Evolutionary conservation across 768 basidiomycete species (phyloP).

Genomic region (Coprinopsis sp.): DNA sequence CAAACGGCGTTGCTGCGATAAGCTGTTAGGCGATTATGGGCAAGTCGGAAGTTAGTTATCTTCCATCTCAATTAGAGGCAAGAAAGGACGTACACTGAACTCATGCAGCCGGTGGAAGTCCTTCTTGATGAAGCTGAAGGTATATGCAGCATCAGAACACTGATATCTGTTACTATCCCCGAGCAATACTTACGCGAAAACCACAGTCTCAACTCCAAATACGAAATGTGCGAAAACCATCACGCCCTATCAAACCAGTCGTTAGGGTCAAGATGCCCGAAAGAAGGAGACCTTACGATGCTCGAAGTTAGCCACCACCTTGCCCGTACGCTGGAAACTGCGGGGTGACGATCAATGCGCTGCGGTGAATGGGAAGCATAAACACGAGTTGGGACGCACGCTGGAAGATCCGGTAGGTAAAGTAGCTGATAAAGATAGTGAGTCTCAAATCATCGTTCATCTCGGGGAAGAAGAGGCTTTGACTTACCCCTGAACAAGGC

Average conservation of each 20-base stretch:
- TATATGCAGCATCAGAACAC: background rate
- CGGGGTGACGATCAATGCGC: background rate
- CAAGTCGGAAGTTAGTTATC: background rate
- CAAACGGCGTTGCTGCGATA: slow-evolving; percentile 39
- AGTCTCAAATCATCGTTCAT: too few species aligned
- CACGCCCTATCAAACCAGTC: slow-evolving; percentile 15
- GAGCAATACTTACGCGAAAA: slow-evolving; percentile 20
- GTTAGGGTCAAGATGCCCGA: background rate
- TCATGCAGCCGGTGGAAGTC: slow-evolving; percentile 27
- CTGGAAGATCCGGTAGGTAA: slow-evolving; percentile 26
- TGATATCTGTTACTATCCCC: background rate
- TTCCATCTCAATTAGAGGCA: background rate
- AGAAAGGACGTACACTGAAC: slow-evolving; percentile 26
- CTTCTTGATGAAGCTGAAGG: slow-evolving; percentile 32
- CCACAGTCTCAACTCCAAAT: slow-evolving; percentile 36
- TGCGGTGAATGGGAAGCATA: background rate
- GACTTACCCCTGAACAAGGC: slow-evolving; percentile 28
- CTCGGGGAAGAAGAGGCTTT: background rate
- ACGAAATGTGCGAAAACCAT: slow-evolving; percentile 26
- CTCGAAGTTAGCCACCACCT: slow-evolving; percentile 28
- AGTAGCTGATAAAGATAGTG: slow-evolving; percentile 23
- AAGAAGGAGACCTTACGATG: slow-evolving; percentile 21
- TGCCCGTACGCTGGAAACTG: slow-evolving; percentile 28
- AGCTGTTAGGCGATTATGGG: slow-evolving; percentile 20
- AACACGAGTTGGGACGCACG: slow-evolving; percentile 16